Conservation (phyloP, 1,284 basidiomycete genomes). For the Ceratobasidium sp. region DNA sequence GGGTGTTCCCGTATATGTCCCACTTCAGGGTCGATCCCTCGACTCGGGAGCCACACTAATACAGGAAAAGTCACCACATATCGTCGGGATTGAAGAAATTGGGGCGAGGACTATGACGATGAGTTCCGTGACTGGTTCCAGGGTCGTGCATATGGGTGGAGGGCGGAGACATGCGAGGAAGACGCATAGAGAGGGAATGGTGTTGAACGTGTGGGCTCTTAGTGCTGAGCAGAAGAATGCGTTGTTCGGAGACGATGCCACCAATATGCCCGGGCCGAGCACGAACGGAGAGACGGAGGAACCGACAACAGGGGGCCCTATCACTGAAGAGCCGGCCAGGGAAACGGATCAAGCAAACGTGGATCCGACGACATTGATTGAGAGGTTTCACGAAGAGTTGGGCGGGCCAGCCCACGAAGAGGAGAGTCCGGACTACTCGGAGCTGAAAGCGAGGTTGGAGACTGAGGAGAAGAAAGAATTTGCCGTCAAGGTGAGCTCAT, state of each 20-base stretch:
- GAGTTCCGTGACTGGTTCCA: not conserved
- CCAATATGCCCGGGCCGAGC: not conserved
- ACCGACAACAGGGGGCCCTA: too few relatives aligned
- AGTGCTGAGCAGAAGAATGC: constrained; percentile 18
- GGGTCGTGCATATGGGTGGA: not conserved
- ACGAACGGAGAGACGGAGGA: not conserved
- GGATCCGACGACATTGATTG: constrained; percentile 23
- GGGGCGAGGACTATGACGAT: constrained; percentile 21
- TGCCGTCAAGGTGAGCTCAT: constrained; percentile 62
- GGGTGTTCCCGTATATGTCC: constrained; percentile 68
- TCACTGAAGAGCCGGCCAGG: not conserved
- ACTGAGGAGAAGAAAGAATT: constrained; percentile 66
- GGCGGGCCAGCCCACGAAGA: constrained; percentile 34
- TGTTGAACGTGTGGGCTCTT: constrained; percentile 37
- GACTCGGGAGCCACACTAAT: constrained; percentile 9
- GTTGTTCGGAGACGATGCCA: constrained; percentile 28
- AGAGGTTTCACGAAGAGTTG: constrained; percentile 31
- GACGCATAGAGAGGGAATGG: not conserved
- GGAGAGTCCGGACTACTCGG: constrained; percentile 37
- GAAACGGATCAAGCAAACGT: too few relatives aligned
- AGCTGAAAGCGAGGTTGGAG: constrained; percentile 55
- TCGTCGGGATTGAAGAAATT: not conserved
- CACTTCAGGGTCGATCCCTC: constrained; percentile 37
- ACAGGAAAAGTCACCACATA: not conserved
- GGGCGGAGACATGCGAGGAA: not conserved